These are phyloP conservation scores for Trichoderma sp. DNA, from an alignment of 2,329 filamentous ascomycete species.

Conservation along the genomic window DNA sequence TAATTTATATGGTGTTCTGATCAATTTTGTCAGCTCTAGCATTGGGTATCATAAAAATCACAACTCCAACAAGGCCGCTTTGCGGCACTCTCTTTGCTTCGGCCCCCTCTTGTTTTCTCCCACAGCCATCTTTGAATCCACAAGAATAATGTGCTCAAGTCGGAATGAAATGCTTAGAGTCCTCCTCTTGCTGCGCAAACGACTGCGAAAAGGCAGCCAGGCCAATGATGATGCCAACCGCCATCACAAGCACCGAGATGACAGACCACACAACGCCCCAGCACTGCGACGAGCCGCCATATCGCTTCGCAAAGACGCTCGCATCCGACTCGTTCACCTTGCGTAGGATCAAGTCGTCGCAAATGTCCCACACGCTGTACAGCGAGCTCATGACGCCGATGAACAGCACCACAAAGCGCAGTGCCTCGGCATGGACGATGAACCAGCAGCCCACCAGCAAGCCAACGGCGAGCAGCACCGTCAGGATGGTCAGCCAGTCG, in stretches of 20 bases:
- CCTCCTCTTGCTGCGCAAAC: constrained; percentile 66
- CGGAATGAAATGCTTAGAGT: constrained; percentile 67
- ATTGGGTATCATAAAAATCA: constrained; percentile 24
- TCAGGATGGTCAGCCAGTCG: constrained; percentile 76
- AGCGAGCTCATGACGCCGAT: constrained; percentile 81
- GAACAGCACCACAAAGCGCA: constrained; percentile 75
- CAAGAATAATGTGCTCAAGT: constrained; percentile 35
- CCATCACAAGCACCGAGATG: constrained; percentile 71
- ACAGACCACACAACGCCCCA: constrained; percentile 81
- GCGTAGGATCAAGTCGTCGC: constrained; percentile 76
- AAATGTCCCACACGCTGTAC: constrained; percentile 84
- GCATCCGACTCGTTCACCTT: constrained; percentile 81
- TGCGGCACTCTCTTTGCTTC: neutral
- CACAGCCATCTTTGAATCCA: neutral
- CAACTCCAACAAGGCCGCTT: neutral
- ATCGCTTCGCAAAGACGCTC: constrained; percentile 74
- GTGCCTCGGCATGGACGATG: constrained; percentile 71
- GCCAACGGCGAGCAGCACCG: constrained; percentile 69
- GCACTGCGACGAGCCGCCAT: constrained; percentile 77
- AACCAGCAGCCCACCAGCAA: constrained; percentile 77
- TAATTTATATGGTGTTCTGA: neutral
- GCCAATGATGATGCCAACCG: constrained; percentile 70
- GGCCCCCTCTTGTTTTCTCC: neutral
- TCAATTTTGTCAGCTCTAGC: neutral
- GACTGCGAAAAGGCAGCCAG: constrained; percentile 75